Evolutionary conservation across 768 basidiomycete genomes (phyloP), one percentile per base, ranked within the genome.

Genomic region (Lyophyllum atratum): DNA sequence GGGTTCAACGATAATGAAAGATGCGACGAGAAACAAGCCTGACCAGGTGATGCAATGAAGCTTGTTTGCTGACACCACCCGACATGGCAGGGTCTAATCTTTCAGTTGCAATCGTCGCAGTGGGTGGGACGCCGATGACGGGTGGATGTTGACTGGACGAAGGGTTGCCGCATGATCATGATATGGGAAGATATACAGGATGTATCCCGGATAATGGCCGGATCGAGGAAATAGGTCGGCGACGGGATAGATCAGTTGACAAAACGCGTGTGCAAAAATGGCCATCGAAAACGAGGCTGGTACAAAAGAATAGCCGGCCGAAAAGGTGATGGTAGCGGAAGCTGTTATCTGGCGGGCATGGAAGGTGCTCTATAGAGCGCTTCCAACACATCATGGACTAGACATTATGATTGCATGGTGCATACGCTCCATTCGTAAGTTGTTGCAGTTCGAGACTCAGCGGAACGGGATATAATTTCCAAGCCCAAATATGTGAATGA

Each of bases 181-280:
- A 40, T 42, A 29, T 44, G 48, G 47, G 49, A 52, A 33, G 22
- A 31, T 15, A 19, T 28, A 15, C 21, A 22, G 62, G 56, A 37
- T 39, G 33, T 50, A 52, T 50, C 29, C 56, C 62, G 62, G 62
- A 63, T 57, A 63, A 63, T 63, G 56, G 31, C 62, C 59, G 62
- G 61, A 34, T 53, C 19, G 40, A 55, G 62, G 62, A 42, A 55
- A 55, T 58, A 52, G 31, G 39, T 63, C 62, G 62, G 62, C 28
- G 24, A 25, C 34, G 42, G 21, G 14, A 21, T 26, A 8, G 4
- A 9, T 15, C 6, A 37, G 12, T 6, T 31, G 5, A 31, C 11
- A 5, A 31, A 31, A 31, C 29, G 11, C 29, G 29, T 11, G 29
- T 31, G 29, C 5, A 31, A 31, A 11, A 11, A 31, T 6, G 29